Evolutionary conservation across 164 flowering plant genomes (phyloP).

Genomic region (Litsea cubeba): DNA sequence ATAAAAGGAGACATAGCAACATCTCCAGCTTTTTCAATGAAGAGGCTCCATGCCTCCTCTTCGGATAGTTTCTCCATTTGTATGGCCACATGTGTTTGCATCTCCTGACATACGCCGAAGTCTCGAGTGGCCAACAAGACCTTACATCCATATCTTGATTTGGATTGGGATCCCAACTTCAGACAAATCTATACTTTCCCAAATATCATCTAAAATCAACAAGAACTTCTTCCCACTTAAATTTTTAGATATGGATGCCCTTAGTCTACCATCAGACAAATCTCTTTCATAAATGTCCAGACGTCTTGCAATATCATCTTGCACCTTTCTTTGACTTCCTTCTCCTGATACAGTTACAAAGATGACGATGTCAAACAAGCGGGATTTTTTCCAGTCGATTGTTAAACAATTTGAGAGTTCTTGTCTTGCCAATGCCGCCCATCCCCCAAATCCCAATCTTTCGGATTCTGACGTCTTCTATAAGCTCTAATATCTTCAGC

Average conservation of each 20-base stretch:
- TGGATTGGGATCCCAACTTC: not conserved
- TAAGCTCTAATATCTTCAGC: not conserved
- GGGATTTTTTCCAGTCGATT: not conserved
- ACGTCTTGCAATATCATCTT: not conserved
- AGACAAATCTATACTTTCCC: not conserved
- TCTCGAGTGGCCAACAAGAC: not conserved
- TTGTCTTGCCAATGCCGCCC: constrained; percentile 5
- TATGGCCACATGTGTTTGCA: not conserved
- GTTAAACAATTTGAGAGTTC: not conserved
- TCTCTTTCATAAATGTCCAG: too few species aligned
- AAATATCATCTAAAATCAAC: constrained; percentile 1
- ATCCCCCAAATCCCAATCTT: not conserved
- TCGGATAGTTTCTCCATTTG: not conserved
- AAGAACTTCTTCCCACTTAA: not conserved
- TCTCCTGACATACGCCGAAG: not conserved
- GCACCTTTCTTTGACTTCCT: not conserved
- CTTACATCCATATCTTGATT: not conserved
- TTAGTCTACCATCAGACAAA: not conserved
- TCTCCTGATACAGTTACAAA: constrained; percentile 1
- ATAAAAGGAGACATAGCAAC: not conserved
- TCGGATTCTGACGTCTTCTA: too few species aligned
- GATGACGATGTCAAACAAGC: not conserved
- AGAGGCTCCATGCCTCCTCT: not conserved
- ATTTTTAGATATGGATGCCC: rapidly evolving
- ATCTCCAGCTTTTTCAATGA: not conserved